These are phyloP conservation scores for Populus hybrid DNA, from an alignment of 441 rosid genomes.

Conservation along the genomic window DNA sequence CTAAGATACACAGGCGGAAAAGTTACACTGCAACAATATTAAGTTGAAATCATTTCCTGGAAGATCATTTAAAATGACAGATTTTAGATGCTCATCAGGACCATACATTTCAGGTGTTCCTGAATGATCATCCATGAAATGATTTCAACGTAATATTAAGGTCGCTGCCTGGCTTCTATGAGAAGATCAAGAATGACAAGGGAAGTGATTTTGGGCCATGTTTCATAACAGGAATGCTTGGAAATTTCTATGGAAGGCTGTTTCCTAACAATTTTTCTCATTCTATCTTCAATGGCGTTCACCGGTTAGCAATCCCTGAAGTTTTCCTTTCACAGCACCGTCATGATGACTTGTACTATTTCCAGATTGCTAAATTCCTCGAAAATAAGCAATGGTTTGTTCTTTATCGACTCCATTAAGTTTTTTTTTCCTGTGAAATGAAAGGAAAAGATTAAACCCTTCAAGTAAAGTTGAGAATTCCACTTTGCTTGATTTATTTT, in stretches of 20 bases:
- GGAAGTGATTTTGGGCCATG: conserved; percentile 6
- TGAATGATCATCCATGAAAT: conserved; percentile 37
- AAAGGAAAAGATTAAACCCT: too few relatives aligned
- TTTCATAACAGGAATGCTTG: conserved; percentile 13
- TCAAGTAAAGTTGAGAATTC: too few relatives aligned
- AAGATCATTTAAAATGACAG: conserved; percentile 17
- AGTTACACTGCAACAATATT: conserved; percentile 1
- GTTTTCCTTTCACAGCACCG: background rate
- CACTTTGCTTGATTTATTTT: too few relatives aligned
- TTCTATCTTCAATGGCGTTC: background rate
- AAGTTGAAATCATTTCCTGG: too few relatives aligned
- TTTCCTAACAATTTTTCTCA: conserved; percentile 14
- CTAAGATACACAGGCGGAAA: too few relatives aligned
- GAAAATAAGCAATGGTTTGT: too few relatives aligned
- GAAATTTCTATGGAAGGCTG: conserved; percentile 17
- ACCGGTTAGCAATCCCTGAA: background rate
- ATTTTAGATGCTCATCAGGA: conserved; percentile 38
- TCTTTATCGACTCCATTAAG: too few relatives aligned
- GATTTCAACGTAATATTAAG: conserved; percentile 37
- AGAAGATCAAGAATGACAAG: conserved; percentile 17
- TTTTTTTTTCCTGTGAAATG: too few relatives aligned
- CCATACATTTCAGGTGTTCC: conserved; percentile 30
- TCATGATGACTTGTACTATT: too few relatives aligned
- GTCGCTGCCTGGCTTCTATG: conserved; percentile 19
- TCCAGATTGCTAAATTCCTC: too few relatives aligned